A percentile compares a stretch with the other conserved stretches of the same genome.
Conservation (phyloP, 108 stramenopile species). For the Conticribra guillardii region DNA sequence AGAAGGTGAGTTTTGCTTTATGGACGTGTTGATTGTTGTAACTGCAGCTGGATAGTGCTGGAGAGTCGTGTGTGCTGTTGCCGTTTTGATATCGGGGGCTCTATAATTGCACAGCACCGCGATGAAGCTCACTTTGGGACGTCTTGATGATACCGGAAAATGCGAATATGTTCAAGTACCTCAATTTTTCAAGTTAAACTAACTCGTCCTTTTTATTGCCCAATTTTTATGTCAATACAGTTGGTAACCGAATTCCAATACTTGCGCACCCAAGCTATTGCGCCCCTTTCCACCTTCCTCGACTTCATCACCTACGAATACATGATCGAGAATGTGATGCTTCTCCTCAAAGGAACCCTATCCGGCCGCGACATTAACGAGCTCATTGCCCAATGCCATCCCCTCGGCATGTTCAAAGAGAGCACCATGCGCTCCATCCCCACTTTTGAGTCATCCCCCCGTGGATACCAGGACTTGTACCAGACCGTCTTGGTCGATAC, state of each 20-base stretch:
- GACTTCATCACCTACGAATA: conserved; percentile 99
- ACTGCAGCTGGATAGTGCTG: no score
- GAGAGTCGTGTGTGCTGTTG: no score
- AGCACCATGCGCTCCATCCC: conserved; percentile 97
- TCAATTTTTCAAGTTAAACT: no score
- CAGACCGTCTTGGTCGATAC: conserved; percentile 99
- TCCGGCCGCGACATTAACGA: conserved; percentile 95
- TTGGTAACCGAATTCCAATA: conserved; percentile 97
- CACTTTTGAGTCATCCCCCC: conserved; percentile 91
- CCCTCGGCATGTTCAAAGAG: conserved; percentile 98
- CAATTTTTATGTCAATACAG: conserved; percentile 50
- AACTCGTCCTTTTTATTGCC: no score
- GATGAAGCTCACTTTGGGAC: no score
- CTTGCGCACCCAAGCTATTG: conserved; percentile 95
- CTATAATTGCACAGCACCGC: no score
- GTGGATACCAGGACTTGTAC: conserved; percentile 97
- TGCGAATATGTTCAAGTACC: no score
- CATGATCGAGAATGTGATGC: conserved; percentile 99
- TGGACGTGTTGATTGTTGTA: neutral
- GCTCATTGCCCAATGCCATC: conserved; percentile 97
- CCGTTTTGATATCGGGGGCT: no score
- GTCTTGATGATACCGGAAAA: no score
- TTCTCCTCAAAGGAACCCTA: conserved; percentile 96
- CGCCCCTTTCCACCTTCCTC: conserved; percentile 95
- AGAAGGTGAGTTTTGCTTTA: conserved; percentile 69